Conservation (phyloP, 352 stramenopile species). For the Globisporangium okanoganense region DNA sequence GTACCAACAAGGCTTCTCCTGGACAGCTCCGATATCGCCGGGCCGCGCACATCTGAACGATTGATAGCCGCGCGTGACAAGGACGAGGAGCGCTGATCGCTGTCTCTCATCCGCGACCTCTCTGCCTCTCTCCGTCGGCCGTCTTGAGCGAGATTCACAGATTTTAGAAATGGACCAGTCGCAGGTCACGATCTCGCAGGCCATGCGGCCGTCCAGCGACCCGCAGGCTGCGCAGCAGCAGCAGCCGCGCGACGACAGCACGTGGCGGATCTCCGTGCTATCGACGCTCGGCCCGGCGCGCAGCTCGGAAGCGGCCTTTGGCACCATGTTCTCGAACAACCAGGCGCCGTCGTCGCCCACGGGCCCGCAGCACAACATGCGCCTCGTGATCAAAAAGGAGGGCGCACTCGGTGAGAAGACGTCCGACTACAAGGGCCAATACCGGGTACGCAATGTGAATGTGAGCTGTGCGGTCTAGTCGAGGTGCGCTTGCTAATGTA, state of each 20-base stretch:
- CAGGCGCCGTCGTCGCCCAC: slow-evolving; percentile 4
- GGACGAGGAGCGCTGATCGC: too few relatives aligned
- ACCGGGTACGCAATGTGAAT: slow-evolving; percentile 8
- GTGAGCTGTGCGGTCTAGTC: too few relatives aligned
- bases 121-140: not conserved
- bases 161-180: slow-evolving; percentile 10
- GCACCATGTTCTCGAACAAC: slow-evolving; percentile 15
- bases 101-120: not conserved
- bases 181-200: slow-evolving; percentile 14
- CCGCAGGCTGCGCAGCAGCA: not conserved
- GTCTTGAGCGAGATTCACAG: not conserved
- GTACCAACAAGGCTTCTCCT: too few relatives aligned
- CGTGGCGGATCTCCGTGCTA: slow-evolving; percentile 17
- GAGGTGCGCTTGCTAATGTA: too few relatives aligned
- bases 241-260: slow-evolving; percentile 11
- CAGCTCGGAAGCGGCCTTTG: slow-evolving; percentile 9
- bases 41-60: too few relatives aligned
- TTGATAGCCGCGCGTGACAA: too few relatives aligned
- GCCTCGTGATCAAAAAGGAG: slow-evolving; percentile 12
- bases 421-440: slow-evolving; percentile 14
- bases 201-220: not conserved
- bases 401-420: not conserved
- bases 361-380: slow-evolving; percentile 11
- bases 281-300: slow-evolving; percentile 6
- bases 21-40: too few relatives aligned